Conservation (phyloP, 2,329 filamentous ascomycete genomes). For the Chaetomium globosum region DNA sequence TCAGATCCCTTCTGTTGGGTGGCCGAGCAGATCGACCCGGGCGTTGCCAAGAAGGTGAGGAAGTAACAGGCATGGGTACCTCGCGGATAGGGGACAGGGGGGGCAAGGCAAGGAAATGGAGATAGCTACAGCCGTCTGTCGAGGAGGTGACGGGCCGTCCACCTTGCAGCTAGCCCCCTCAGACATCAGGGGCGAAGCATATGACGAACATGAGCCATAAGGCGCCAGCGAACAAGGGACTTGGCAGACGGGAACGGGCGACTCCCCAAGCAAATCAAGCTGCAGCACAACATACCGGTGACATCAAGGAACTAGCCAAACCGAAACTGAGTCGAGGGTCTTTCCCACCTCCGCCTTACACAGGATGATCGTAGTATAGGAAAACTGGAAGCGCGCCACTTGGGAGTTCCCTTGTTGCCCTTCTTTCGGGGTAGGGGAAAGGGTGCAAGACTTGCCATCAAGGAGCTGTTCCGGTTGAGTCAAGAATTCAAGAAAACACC, state of each 20-base stretch:
- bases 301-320: neutral
- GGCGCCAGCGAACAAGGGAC: constrained; percentile 5
- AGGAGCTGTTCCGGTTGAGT: neutral
- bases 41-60: constrained; percentile 21
- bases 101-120: neutral
- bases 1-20: constrained; percentile 2
- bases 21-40: neutral
- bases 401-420: too few relatives aligned
- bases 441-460: neutral
- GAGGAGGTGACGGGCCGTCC: constrained; percentile 10
- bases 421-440: neutral
- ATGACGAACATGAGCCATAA: constrained; percentile 15
- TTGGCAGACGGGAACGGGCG: constrained; percentile 17
- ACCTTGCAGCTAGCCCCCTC: constrained; percentile 12
- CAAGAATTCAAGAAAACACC: neutral
- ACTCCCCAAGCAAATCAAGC: constrained; percentile 9
- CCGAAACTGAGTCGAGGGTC: neutral
- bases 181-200: constrained; percentile 16
- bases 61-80: constrained; percentile 5
- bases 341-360: neutral
- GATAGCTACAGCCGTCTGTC: constrained; percentile 11
- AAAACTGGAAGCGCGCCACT: neutral
- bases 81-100: constrained; percentile 3
- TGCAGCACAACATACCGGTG: neutral
- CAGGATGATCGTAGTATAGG: neutral